phyloP scores from a whole-genome alignment of 306 rosid species.

The Psophocarpus tetragonolobus region DNA sequence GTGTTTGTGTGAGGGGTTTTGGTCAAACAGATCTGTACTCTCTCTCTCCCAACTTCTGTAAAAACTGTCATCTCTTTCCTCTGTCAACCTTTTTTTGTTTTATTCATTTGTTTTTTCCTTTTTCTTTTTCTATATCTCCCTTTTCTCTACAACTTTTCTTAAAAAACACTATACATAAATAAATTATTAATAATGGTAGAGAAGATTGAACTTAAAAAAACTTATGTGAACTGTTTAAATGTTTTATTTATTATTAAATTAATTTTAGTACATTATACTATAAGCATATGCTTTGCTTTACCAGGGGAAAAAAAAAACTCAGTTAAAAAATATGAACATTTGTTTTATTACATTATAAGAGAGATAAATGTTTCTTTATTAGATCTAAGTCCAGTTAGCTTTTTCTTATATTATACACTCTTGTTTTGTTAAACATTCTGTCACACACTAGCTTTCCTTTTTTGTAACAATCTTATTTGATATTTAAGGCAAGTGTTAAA shows the following conservation, averaged over 20 bases:
- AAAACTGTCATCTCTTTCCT: constrained; percentile 24
- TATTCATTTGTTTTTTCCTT: not conserved
- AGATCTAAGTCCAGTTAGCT: no score
- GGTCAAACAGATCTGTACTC: constrained; percentile 46
- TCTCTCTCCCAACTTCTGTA: constrained; percentile 25
- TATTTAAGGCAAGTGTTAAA: not conserved
- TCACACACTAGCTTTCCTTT: not conserved
- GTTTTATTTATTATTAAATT: no score
- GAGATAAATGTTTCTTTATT: no score
- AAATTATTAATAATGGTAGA: not conserved
- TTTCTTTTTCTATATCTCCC: not conserved
- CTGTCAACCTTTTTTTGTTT: not conserved
- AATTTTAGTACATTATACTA: no score
- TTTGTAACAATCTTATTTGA: not conserved
- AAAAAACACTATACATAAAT: no score
- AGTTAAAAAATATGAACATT: no score
- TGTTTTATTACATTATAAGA: no score
- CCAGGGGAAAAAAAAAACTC: no score
- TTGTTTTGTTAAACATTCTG: not conserved
- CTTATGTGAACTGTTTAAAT: not conserved
- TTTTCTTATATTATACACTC: not conserved
- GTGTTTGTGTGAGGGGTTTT: constrained; percentile 24
- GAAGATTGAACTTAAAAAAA: not conserved
- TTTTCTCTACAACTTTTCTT: not conserved
- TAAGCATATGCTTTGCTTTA: no score